These are phyloP conservation scores for Lipomyces lipofer DNA, from an alignment of 805 yeast species.

Conservation along the genomic window DNA sequence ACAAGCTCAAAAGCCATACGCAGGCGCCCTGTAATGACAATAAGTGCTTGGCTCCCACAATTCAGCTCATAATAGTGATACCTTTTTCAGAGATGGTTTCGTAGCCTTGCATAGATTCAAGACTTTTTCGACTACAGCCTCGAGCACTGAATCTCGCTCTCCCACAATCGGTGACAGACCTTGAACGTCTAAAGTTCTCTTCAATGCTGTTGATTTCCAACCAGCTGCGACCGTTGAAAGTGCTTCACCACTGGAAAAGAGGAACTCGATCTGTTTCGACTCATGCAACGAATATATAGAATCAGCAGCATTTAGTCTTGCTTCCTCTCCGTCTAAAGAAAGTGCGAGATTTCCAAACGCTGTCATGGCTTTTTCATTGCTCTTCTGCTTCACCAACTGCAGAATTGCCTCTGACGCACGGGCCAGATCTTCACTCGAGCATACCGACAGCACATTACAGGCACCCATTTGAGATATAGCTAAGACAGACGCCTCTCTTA, in stretches of 20 bases:
- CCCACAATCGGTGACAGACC: conserved; percentile 1
- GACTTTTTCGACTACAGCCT: conserved; percentile 49
- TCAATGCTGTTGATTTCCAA: conserved; percentile 64
- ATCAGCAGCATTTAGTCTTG: conserved; percentile 40
- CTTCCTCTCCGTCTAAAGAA: conserved; percentile 34
- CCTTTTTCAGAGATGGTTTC: conserved; percentile 68
- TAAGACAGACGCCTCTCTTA: conserved; percentile 15
- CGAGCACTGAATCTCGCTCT: conserved; percentile 31
- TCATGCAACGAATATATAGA: conserved; percentile 56
- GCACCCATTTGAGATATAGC: conserved; percentile 43
- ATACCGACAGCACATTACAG: conserved; percentile 42
- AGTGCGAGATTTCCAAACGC: conserved; percentile 59
- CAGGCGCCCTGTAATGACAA: conserved; percentile 51
- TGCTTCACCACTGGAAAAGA: conserved; percentile 84
- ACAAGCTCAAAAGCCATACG: conserved; percentile 79
- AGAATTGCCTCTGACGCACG: conserved; percentile 17
- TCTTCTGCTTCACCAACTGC: conserved; percentile 45
- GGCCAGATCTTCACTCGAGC: conserved; percentile 21
- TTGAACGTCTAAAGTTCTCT: conserved; percentile 55
- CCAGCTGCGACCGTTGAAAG: conserved; percentile 70
- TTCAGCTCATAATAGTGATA: no score
- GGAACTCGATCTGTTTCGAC: conserved; percentile 71
- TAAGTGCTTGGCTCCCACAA: neutral
- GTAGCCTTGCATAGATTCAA: conserved; percentile 59
- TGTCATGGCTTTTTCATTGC: conserved; percentile 58